Evolutionary conservation across 805 yeast species (phyloP).

Genomic region (Monosporozyma unispora): DNA sequence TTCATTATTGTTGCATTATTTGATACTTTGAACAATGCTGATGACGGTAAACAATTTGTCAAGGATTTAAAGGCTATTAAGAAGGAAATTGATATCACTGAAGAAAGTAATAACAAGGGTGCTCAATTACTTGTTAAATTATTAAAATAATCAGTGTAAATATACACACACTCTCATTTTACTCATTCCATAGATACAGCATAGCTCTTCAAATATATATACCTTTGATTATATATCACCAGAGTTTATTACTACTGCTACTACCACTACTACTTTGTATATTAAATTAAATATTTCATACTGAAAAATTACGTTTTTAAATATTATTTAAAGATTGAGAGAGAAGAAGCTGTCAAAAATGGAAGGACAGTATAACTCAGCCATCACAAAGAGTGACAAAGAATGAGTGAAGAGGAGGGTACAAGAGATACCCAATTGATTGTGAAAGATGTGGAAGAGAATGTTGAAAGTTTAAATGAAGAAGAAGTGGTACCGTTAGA

Average conservation of each 20-base stretch:
- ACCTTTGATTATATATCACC: neutral
- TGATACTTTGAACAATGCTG: slow-evolving; percentile 49
- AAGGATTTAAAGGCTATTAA: slow-evolving; percentile 45
- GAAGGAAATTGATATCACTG: slow-evolving; percentile 33
- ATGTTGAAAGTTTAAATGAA: neutral
- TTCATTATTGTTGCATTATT: slow-evolving; percentile 75
- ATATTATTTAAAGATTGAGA: neutral
- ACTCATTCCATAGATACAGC: too few species aligned
- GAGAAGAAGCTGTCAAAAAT: neutral
- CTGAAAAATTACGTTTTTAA: neutral
- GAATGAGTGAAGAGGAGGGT: neutral
- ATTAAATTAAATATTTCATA: neutral
- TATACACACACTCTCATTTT: neutral
- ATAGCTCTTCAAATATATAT: neutral
- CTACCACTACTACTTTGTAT: neutral
- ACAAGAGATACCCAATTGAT: too few species aligned
- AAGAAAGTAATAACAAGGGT: slow-evolving; percentile 52
- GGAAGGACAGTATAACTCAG: neutral
- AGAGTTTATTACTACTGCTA: neutral
- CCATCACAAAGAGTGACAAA: neutral
- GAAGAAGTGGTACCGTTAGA: neutral
- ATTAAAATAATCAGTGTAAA: slow-evolving; percentile 9
- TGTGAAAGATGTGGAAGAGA: neutral
- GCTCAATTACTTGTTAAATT: slow-evolving; percentile 43
- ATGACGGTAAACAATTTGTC: slow-evolving; percentile 39